Conservation (phyloP, 2,329 filamentous ascomycete genomes). For the Epichloe bromicola region DNA sequence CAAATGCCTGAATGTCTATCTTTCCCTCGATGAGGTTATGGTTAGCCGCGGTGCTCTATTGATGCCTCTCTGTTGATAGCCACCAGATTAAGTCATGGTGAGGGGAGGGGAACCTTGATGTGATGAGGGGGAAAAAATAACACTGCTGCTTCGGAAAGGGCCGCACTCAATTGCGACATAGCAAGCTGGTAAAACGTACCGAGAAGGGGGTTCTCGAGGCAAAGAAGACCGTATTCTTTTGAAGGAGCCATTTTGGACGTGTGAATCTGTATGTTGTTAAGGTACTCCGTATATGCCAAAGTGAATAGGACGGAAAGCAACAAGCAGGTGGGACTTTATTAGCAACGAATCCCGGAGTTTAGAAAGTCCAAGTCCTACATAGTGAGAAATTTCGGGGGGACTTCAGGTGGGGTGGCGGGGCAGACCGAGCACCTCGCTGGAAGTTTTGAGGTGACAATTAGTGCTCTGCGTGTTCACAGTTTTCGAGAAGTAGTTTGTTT, state of each 20-base stretch:
- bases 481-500: too few relatives aligned
- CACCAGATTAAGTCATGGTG: neutral
- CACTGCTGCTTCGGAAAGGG: neutral
- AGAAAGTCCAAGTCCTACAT: constrained; percentile 11
- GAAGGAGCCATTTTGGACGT: constrained; percentile 47
- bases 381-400: constrained; percentile 1
- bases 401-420: constrained; percentile 2
- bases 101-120: neutral
- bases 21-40: neutral
- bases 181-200: constrained; percentile 40
- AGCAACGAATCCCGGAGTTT: neutral
- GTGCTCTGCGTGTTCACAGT: too few relatives aligned
- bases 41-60: neutral
- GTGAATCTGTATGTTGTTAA: neutral
- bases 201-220: constrained; percentile 93
- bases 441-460: too few relatives aligned
- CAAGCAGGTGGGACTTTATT: neutral
- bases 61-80: neutral
- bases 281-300: too few relatives aligned
- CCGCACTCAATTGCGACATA: neutral
- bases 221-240: constrained; percentile 80
- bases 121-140: neutral
- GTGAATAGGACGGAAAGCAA: neutral
- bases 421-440: too few relatives aligned
- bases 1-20: constrained; percentile 78